Percentiles rank a stretch among this genome's conserved stretches.
Conservation (phyloP, 306 rosid genomes). For the Vigna radiata region DNA sequence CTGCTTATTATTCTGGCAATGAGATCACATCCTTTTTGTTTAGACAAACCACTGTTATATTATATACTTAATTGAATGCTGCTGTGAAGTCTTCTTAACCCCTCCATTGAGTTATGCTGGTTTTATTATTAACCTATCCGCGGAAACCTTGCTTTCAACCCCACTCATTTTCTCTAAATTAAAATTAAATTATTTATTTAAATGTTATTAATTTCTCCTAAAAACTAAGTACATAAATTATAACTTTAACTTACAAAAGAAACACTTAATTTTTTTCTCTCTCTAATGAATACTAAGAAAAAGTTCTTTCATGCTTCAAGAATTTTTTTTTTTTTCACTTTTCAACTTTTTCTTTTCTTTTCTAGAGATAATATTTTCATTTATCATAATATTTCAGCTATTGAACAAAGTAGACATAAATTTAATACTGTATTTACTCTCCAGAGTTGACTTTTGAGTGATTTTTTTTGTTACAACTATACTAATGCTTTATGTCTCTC, state of each 20-base stretch:
- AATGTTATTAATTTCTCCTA: no score
- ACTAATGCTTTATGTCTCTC: not conserved
- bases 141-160: not conserved
- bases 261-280: no score
- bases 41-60: constrained; percentile 32
- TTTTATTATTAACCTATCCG: not conserved
- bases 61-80: constrained; percentile 3
- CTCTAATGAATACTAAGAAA: no score
- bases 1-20: constrained; percentile 39
- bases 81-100: constrained; percentile 27
- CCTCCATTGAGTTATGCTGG: not conserved
- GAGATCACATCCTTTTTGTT: constrained; percentile 47
- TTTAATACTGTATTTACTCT: not conserved
- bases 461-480: not conserved
- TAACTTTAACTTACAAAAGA: no score
- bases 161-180: not conserved
- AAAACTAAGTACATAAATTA: no score
- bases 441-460: constrained; percentile 24
- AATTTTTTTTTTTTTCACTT: not conserved
- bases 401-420: not conserved
- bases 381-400: not conserved
- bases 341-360: not conserved
- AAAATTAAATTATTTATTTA: no score
- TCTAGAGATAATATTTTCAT: not conserved
- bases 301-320: no score